Evolutionary conservation across 2,329 filamentous ascomycete genomes (phyloP).

Genomic region (Berkeleyomyces basicola): DNA sequence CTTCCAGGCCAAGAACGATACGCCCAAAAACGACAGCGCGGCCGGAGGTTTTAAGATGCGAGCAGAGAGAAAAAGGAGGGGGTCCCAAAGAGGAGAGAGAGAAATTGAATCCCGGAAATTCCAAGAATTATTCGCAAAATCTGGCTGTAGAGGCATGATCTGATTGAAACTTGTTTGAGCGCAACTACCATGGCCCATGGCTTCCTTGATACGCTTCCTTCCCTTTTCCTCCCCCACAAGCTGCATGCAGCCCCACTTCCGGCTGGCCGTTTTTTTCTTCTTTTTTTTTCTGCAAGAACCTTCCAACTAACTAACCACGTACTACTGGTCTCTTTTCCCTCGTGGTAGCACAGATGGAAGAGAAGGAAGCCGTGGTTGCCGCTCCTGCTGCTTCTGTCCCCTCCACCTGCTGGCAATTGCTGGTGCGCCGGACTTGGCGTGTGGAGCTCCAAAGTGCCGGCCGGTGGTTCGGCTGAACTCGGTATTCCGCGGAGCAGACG

Average conservation of each 20-base stretch:
- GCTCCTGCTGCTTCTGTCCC: neutral
- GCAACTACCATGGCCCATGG: neutral
- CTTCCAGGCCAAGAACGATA: neutral
- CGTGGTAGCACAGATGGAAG: neutral
- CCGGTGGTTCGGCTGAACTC: neutral
- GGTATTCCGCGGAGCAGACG: neutral
- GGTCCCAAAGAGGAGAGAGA: neutral
- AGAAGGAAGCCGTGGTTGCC: neutral
- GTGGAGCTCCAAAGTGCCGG: neutral
- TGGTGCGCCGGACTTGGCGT: neutral
- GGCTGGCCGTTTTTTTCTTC: neutral
- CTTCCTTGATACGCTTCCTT: neutral
- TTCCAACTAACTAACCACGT: neutral
- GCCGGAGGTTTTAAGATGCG: neutral
- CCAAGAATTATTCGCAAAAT: neutral
- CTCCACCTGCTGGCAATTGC: neutral
- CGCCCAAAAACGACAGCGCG: neutral
- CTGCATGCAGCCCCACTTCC: neutral
- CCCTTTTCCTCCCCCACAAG: neutral
- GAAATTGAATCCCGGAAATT: neutral
- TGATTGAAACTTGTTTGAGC: conserved; percentile 2
- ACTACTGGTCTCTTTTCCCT: neutral
- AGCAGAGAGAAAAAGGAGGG: neutral
- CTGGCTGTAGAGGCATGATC: neutral
- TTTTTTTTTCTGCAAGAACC: neutral